Evolutionary conservation across 176 grass and related monocot genomes (phyloP), one percentile per base, ranked within the genome.

Genomic region (Avena sativa): DNA sequence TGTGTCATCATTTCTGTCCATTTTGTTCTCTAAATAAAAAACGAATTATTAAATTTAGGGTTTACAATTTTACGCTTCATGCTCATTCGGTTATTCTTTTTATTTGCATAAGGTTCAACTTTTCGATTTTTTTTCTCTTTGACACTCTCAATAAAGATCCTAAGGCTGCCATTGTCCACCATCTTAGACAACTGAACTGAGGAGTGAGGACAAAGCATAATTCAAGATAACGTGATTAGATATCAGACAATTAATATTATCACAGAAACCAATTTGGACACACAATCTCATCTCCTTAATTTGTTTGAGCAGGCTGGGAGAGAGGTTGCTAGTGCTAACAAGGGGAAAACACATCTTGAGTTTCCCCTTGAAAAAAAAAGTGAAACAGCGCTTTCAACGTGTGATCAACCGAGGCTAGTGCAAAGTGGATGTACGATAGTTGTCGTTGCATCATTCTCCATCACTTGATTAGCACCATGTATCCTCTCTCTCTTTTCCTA

Each of bases 361-460:
- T 86, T 82, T 46, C 43, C 79, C 44, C 62, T 16, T 12, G 21
- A 82, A 70, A 82, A 59, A 86, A 68, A 77, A 57, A 86, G 71
- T 28, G 79, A 28, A 32, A 28, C 14, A 0, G 5, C 21, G 73
- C 81, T 91, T 84, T 84, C 16, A 76, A 91, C 69, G 81, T 88
- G 86, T 61, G 60, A 88, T 9, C 86, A 30, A 67, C 76, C 13
- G 59, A 76, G 76, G 49, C 65, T 34, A 12, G 75, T 14, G 69
- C 68, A 43, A 77, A 91, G 82, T 88, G 85, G 69, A 19, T 19
- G 85, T 91, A 80, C 85, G 58, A 79, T 12, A 6, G 2, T 68
- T 51, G 60, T 38, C 79, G 72, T 46, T 51, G 57, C 86, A 51
- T 88, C 86, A 62, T 77, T 88, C 71, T 78, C 86, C 76, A 75